Conservation (phyloP, 129 eudicot genomes). For the Logfia minima region DNA sequence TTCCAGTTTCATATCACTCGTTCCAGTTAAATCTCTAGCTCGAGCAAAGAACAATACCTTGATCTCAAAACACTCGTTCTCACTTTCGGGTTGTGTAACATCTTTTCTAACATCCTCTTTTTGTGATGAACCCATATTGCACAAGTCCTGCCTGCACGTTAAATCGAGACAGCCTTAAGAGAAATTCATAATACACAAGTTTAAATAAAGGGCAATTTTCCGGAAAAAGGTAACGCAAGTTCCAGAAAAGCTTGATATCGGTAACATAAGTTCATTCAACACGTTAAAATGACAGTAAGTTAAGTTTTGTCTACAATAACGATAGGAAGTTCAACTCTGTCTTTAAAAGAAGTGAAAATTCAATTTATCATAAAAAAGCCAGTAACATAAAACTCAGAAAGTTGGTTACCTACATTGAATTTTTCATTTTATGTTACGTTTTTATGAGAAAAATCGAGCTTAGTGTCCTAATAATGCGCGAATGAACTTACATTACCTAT, state of each 20-base stretch:
- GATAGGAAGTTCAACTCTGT: not conserved
- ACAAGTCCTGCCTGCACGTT: conserved; percentile 3
- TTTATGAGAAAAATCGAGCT: not conserved
- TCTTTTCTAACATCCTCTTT: conserved; percentile 19
- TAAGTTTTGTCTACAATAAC: not conserved
- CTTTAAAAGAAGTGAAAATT: too few relatives aligned
- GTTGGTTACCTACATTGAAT: not conserved
- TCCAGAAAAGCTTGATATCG: not conserved
- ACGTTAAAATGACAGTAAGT: not conserved
- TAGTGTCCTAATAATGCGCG: not conserved
- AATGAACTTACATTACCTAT: not conserved
- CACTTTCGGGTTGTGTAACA: conserved; percentile 15
- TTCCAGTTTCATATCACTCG: conserved; percentile 59
- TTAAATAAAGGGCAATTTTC: conserved; percentile 33
- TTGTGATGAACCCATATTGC: conserved; percentile 28
- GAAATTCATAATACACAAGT: not conserved
- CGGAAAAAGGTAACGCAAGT: conserved; percentile 10
- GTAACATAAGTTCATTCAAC: not conserved
- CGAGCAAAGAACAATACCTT: conserved; percentile 89
- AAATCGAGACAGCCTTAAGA: not conserved
- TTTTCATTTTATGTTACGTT: too few relatives aligned
- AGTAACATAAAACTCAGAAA: too few relatives aligned
- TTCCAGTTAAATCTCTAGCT: conserved; percentile 90
- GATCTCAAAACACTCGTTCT: conserved; percentile 36
- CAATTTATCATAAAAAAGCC: too few relatives aligned